Base-by-base conservation (phyloP, 1,284 basidiomycete genomes). In the Exobasidium cylindrosporum region DNA sequence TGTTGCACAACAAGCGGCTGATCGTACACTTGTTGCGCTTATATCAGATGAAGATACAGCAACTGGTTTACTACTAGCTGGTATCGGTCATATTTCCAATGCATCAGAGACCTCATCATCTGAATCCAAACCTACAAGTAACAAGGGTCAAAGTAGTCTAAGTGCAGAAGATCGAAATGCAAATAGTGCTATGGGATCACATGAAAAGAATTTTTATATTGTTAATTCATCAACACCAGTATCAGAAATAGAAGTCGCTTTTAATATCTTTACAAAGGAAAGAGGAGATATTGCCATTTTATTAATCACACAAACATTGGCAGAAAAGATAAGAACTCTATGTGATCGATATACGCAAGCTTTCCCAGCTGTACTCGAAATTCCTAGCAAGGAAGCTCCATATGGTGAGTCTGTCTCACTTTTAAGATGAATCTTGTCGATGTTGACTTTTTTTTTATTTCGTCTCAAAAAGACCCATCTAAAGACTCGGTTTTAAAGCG, bases 401-500 rank as follows among this genome's bases (percentile, higher is more conserved):
- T 83, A 83, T 63, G 82, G 81, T 82, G 58, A 17, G 65, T 58
- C 2, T 4, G 13, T 1, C n/a, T 14, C 21, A 5, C 47, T 14
- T 52, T 13, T 21, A 21, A 24, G 1, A 13, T 10, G 4, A 4
- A 23, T 29, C 2, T 4, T 21, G 10, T n/a, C 17, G 21, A 32
- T 31, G 45, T 21, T 26, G n/a, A 4, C 17, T 24, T 30, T 28
- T 11, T 31, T 28, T 32, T 23, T 60, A 24, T 54, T 24, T 32
- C 40, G 17, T 6, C 2, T 54, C 23, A 1, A n/a, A 54, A 65
- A 97, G 94, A 99, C 82, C 96, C 96, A 4, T 87, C 89, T 10
- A 98, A 97, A 82, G 96, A 99, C 81, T 96, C 92, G 1, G 87
- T 99, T 35, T 84, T 99, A 74, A 98, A 97, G 82, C 88, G 96